These are phyloP conservation scores for Pisolithus thermaeus DNA, from an alignment of 1,284 basidiomycete genomes.

Conservation along the genomic window DNA sequence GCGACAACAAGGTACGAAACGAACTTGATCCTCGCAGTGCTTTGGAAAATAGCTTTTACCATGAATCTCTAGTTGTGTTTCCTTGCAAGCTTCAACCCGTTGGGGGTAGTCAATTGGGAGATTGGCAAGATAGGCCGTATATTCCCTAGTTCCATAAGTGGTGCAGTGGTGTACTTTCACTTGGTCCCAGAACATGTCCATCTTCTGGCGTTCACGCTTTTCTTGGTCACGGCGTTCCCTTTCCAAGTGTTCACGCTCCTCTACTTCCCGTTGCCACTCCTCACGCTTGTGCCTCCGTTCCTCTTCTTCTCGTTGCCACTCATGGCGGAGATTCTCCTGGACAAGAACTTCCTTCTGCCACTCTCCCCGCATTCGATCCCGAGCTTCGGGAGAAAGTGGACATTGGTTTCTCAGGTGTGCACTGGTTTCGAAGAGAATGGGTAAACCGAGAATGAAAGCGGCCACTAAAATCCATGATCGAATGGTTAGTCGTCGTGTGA, in stretches of 20 bases:
- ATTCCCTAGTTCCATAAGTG: conserved; percentile 20
- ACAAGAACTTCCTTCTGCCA: not conserved
- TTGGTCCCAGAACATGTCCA: conserved; percentile 15
- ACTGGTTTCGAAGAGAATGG: not conserved
- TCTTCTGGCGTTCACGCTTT: conserved; percentile 15
- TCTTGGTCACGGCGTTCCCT: conserved; percentile 11
- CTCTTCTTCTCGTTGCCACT: not conserved
- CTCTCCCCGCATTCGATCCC: not conserved
- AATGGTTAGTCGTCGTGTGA: no score
- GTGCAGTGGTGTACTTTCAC: conserved; percentile 16
- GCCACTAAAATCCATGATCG: no score
- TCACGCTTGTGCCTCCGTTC: no score
- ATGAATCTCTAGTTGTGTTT: conserved; percentile 17
- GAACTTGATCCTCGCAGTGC: conserved; percentile 20
- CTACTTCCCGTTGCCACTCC: conserved; percentile 3
- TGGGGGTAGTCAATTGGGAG: conserved; percentile 14
- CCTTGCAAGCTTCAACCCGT: conserved; percentile 18
- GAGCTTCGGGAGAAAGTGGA: not conserved
- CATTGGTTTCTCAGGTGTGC: not conserved
- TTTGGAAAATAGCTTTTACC: conserved; percentile 16
- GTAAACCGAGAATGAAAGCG: not conserved
- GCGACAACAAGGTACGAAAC: not conserved
- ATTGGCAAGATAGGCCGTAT: conserved; percentile 19
- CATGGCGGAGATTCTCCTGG: not conserved
- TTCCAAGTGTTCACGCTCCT: conserved; percentile 6